Evolutionary conservation across 192 early-diverging fungal species (phyloP).

Genomic region (Coemansia sp.): DNA sequence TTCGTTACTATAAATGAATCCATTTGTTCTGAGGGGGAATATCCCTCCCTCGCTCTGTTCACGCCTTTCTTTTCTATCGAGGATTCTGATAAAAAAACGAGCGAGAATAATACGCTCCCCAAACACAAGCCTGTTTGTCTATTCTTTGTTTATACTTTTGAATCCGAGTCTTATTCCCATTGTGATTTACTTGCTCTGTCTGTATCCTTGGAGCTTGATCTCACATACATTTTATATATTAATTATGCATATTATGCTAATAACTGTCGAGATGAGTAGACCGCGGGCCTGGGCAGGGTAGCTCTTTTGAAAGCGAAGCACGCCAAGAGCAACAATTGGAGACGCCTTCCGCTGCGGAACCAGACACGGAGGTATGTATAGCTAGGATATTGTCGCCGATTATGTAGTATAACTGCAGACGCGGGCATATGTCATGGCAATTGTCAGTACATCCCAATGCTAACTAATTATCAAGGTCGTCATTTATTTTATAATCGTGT

Average conservation of each 20-base stretch:
- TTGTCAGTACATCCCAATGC: neutral
- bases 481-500: neutral
- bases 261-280: neutral
- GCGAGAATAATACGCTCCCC: neutral
- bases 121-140: neutral
- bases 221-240: neutral
- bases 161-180: neutral
- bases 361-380: neutral
- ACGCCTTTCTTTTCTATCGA: neutral
- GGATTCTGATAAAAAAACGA: neutral
- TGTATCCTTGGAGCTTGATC: neutral
- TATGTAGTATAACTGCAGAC: neutral
- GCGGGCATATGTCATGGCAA: neutral
- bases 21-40: neutral
- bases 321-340: neutral
- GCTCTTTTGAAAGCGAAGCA: neutral
- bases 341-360: neutral
- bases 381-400: neutral
- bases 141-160: neutral
- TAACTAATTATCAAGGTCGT: neutral
- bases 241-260: neutral
- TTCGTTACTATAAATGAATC: constrained; percentile 7
- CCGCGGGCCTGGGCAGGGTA: neutral
- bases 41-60: neutral
- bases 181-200: neutral